Evolutionary conservation across 139 green algal species (phyloP).

Genomic region (Picochlorum costavermella): DNA sequence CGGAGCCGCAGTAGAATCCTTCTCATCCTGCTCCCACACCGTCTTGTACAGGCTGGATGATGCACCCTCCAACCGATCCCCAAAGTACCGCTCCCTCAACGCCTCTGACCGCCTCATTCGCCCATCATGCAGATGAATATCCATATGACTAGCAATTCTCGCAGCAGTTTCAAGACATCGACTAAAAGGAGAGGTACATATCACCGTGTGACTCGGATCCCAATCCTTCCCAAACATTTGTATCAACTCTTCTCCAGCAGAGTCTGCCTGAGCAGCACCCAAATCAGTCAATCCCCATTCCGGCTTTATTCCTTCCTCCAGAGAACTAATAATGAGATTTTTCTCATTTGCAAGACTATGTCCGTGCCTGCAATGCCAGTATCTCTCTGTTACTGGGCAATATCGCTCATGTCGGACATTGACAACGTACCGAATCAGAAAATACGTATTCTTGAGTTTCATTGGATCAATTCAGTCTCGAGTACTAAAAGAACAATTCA

Average conservation of each 20-base stretch:
- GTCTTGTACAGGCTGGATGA: conserved; percentile 30
- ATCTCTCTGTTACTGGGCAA: conserved; percentile 22
- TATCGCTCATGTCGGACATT: conserved; percentile 34
- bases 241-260: conserved; percentile 24
- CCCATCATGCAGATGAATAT: neutral
- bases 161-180: conserved; percentile 38
- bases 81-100: conserved; percentile 48
- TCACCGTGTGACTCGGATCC: neutral
- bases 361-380: conserved; percentile 3
- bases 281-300: conserved; percentile 32
- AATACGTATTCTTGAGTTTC: conserved; percentile 23
- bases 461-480: neutral
- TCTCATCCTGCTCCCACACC: conserved; percentile 38
- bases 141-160: conserved; percentile 9
- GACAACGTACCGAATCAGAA: conserved; percentile 34
- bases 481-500: too few relatives aligned
- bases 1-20: conserved; percentile 6
- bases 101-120: conserved; percentile 3
- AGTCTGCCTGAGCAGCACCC: conserved; percentile 33
- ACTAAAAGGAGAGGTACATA: conserved; percentile 36
- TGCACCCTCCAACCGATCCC: conserved; percentile 29
- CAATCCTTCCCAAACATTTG: neutral
- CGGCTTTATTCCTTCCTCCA: conserved; percentile 29
- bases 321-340: conserved; percentile 5
- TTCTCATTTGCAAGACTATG: neutral